These are phyloP conservation scores for Micromonas commoda DNA, from an alignment of 139 green algal genomes.

Conservation along the genomic window DNA sequence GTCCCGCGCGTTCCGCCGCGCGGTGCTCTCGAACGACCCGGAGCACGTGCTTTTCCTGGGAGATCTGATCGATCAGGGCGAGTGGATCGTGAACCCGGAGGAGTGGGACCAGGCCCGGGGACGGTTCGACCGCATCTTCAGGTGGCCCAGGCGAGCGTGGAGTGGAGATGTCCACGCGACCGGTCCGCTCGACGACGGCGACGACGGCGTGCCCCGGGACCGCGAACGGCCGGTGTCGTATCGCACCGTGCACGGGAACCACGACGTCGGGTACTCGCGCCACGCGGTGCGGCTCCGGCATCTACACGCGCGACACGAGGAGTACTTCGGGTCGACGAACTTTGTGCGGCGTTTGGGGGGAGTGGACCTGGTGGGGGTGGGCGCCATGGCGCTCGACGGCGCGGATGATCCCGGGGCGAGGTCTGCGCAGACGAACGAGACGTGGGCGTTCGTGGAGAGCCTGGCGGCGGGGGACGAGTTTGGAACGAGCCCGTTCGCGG, in stretches of 20 bases:
- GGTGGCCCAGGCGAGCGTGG: no score
- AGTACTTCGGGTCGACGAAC: constrained; percentile 2
- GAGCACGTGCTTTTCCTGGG: neutral
- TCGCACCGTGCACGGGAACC: neutral
- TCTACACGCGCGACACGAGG: neutral
- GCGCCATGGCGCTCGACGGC: neutral
- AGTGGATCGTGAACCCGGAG: neutral
- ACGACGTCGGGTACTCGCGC: neutral
- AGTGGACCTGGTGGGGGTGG: neutral
- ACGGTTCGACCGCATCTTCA: neutral
- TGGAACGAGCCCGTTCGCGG: no score
- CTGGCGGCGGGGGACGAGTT: neutral
- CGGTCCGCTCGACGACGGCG: no score
- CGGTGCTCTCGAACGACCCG: neutral
- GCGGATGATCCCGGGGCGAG: no score
- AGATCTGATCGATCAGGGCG: constrained; percentile 2
- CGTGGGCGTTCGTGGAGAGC: neutral
- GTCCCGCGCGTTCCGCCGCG: neutral
- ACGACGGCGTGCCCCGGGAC: neutral
- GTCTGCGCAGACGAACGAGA: neutral
- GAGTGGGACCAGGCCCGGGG: neutral
- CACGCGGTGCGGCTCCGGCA: neutral
- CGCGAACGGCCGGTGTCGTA: no score
- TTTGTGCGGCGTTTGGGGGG: neutral
- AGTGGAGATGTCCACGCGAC: no score